Conservation (phyloP, 345 rosid genomes). For the Populus davidiana region DNA sequence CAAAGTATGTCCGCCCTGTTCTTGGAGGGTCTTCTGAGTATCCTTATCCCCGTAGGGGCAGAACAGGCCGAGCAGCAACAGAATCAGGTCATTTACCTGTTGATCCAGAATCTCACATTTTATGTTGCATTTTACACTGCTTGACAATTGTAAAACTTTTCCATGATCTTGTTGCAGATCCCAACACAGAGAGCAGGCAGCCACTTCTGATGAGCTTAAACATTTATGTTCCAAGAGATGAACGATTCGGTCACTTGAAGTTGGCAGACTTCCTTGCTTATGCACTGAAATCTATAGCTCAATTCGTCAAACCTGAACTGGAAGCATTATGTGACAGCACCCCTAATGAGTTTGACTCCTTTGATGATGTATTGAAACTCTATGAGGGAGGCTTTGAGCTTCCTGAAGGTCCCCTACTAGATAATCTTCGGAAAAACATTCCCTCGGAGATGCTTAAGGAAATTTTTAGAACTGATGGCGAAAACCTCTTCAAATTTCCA, state of each 20-base stretch:
- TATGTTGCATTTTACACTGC: background rate
- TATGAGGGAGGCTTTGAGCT: slow-evolving; percentile 39
- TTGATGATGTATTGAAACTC: slow-evolving; percentile 32
- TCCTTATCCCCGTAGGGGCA: slow-evolving; percentile 51
- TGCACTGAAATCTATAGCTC: slow-evolving; percentile 35
- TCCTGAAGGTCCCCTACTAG: slow-evolving; percentile 22
- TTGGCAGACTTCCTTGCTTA: slow-evolving; percentile 39
- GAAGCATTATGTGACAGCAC: slow-evolving; percentile 29
- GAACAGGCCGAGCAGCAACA: slow-evolving; percentile 40
- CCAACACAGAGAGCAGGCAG: slow-evolving; percentile 31
- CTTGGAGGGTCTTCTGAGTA: slow-evolving; percentile 43
- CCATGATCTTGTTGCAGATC: slow-evolving; percentile 21
- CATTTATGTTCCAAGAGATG: slow-evolving; percentile 42
- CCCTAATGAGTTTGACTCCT: slow-evolving; percentile 43
- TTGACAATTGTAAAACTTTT: background rate
- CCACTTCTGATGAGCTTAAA: slow-evolving; percentile 29
- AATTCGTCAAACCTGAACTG: slow-evolving; percentile 33
- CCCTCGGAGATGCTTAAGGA: slow-evolving; percentile 40
- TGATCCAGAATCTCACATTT: background rate
- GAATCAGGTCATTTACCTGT: slow-evolving; percentile 22
- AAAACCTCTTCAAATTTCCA: slow-evolving; percentile 32
- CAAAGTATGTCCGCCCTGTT: slow-evolving; percentile 32
- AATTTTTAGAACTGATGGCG: slow-evolving; percentile 35
- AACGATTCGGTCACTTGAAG: slow-evolving; percentile 42
- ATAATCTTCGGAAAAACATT: slow-evolving; percentile 22